phyloP scores from a whole-genome alignment of 305 asterid genomes.

The Coffea humblotiana region DNA sequence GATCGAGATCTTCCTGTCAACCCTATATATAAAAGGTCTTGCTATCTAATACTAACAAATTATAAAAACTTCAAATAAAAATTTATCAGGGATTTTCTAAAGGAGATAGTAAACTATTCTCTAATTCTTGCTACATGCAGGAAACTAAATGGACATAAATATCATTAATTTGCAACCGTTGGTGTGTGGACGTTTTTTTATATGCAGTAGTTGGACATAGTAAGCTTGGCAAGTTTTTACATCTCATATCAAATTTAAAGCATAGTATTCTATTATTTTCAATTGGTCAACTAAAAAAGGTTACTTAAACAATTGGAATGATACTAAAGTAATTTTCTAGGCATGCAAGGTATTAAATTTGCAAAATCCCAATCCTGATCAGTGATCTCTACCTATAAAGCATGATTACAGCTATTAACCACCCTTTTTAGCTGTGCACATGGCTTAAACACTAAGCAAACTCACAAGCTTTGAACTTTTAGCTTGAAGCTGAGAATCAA shows the following conservation, averaged over 20 bases:
- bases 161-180: no score
- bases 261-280: background rate
- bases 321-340: background rate
- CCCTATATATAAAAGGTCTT: background rate
- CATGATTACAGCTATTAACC: background rate
- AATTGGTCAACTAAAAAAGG: background rate
- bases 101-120: background rate
- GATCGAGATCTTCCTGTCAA: background rate
- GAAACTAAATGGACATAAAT: background rate
- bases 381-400: background rate
- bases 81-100: background rate
- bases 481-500: background rate
- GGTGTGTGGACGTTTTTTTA: background rate
- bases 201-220: background rate
- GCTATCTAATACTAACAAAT: background rate
- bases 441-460: background rate
- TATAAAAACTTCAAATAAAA: background rate
- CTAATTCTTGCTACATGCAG: background rate
- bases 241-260: background rate
- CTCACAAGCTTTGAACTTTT: background rate
- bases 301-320: background rate
- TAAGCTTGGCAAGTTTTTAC: background rate
- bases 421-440: background rate
- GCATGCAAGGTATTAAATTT: background rate
- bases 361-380: background rate